phyloP scores from a whole-genome alignment of 257 asterid genomes.

The Linderniella brevidens region DNA sequence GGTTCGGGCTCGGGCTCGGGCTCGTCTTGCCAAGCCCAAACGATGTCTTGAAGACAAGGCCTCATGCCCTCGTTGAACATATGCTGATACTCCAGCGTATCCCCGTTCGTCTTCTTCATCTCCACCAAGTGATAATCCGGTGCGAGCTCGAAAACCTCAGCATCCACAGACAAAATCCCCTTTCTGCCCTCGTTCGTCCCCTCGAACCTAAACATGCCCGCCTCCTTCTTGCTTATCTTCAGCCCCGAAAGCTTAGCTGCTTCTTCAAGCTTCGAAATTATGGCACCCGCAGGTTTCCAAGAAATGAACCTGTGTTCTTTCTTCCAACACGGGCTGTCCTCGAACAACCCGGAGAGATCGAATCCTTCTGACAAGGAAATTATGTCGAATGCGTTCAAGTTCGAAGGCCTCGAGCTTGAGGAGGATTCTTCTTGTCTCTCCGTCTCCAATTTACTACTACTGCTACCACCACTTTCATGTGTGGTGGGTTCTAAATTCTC shows the following conservation, averaged over 20 bases:
- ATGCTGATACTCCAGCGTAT: slow-evolving; percentile 20
- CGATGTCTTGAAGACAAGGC: slow-evolving; percentile 25
- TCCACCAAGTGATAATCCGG: slow-evolving; percentile 26
- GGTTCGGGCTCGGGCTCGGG: too few species aligned
- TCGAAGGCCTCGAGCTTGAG: too few species aligned
- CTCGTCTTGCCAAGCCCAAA: slow-evolving; percentile 45
- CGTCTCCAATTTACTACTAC: too few species aligned
- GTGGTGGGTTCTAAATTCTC: too few species aligned
- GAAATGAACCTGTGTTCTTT: slow-evolving; percentile 31
- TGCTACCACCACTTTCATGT: too few species aligned
- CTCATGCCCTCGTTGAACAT: slow-evolving; percentile 12
- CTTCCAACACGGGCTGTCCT: slow-evolving; percentile 16
- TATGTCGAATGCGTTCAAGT: too few species aligned
- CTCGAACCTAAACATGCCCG: slow-evolving; percentile 18
- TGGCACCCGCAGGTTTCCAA: slow-evolving; percentile 10
- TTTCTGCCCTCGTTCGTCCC: slow-evolving; percentile 9
- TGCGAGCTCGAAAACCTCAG: slow-evolving; percentile 28
- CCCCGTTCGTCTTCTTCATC: slow-evolving; percentile 27
- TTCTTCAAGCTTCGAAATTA: slow-evolving; percentile 23
- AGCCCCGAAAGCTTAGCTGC: slow-evolving; percentile 18
- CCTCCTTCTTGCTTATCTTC: slow-evolving; percentile 19
- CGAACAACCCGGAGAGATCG: slow-evolving; percentile 37
- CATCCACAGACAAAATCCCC: slow-evolving; percentile 15
- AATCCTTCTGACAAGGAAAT: slow-evolving; percentile 9
- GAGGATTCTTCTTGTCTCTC: too few species aligned